Base-by-base conservation (phyloP, 768 basidiomycete genomes). In the Termitomyces sp. region DNA sequence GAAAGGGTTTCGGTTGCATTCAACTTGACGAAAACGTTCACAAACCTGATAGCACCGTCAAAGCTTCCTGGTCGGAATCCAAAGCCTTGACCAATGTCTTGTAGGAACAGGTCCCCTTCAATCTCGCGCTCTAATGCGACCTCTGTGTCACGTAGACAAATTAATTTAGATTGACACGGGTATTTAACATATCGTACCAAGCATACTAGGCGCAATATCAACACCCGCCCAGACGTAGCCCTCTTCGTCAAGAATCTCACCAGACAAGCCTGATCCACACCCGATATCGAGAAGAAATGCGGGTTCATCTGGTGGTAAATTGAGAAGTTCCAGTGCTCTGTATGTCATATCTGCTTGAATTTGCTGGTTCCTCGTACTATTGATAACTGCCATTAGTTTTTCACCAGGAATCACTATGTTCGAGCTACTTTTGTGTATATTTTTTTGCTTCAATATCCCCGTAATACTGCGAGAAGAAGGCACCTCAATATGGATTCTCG, bases 331-430 rank as follows among this genome's bases (percentile, higher is more conserved):
- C 34, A 99, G 74, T 2, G 95, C 95, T 62, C 97, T 83, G 63
- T 94, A 91, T 16, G 97, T 97, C 97, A 99, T 98, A 60, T 95
- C 88, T 10, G 94, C 89, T 68, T 99, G 97, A 59, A 99, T 94
- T 68, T 89, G 87, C 70, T 98, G 95, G 66, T 96, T 93, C 52
- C 97, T 94, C 30, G 95, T 86, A 74, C 94, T 97, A 63, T 21
- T 60, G 35, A 58, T 25, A 47, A 39, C 54, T 52, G 23, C 56
- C 46, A 61, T 63, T 56, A 68, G 67, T 56, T 48, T 16, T 58
- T 54, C 46, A 28, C 25, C 39, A 19, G 46, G 54, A 8, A 47
- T 53, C 39, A 46, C 46, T 30, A 30, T 47, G 32, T 54, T 30
- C 51, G 41, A 68, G 79, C 54, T 65, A 95, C 94, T 96, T 98